Evolutionary conservation across 768 basidiomycete genomes (phyloP).

Genomic region (Tulasnella sp.): DNA sequence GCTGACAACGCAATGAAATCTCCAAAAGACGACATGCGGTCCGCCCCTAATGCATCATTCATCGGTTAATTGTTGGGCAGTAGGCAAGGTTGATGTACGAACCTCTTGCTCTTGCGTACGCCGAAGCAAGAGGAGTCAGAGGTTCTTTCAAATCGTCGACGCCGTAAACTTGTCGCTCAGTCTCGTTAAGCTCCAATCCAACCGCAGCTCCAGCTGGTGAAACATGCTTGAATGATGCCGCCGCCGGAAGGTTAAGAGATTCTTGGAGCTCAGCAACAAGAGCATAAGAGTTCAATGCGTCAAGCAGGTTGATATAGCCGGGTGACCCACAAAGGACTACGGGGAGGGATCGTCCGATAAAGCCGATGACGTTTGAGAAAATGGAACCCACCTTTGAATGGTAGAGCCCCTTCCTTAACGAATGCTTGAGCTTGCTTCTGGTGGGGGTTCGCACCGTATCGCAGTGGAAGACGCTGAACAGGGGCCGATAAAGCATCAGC

Average conservation of each 20-base stretch:
- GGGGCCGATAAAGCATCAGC: constrained; percentile 49
- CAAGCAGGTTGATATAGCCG: constrained; percentile 96
- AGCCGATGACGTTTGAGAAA: background rate
- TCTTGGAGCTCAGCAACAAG: constrained; percentile 88
- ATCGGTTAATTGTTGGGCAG: background rate
- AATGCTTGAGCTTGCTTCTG: constrained; percentile 98
- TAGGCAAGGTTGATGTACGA: constrained; percentile 18
- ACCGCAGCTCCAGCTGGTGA: constrained; percentile 96
- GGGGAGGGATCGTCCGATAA: background rate
- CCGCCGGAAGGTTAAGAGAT: constrained; percentile 79
- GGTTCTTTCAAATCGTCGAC: constrained; percentile 89
- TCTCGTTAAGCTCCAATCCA: constrained; percentile 65
- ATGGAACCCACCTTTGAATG: constrained; percentile 68
- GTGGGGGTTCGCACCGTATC: constrained; percentile 97
- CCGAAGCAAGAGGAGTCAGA: constrained; percentile 76
- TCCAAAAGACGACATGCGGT: constrained; percentile 98
- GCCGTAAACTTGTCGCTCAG: constrained; percentile 88
- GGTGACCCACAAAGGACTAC: constrained; percentile 85
- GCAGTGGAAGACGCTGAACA: constrained; percentile 71
- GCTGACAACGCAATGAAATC: constrained; percentile 96
- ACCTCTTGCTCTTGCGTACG: constrained; percentile 95
- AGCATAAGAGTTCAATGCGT: constrained; percentile 93
- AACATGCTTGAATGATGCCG: constrained; percentile 99
- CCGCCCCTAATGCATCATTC: constrained; percentile 48
- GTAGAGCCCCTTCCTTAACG: constrained; percentile 74